Conservation (phyloP, 345 rosid species). For the Mangifera indica region DNA sequence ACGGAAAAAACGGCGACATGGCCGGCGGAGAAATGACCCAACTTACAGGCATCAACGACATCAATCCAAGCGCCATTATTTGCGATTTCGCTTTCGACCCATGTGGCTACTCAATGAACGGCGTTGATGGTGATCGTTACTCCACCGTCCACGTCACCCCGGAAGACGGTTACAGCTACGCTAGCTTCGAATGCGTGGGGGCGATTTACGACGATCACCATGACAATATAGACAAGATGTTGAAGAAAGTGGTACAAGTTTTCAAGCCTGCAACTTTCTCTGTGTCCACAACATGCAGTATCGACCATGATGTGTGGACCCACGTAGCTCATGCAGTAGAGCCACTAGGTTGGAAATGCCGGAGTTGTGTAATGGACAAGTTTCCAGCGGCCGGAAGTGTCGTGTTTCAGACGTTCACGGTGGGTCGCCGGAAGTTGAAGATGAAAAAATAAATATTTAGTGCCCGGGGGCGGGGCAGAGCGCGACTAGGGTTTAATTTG, state of each 20-base stretch:
- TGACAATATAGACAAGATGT: slow-evolving; percentile 44
- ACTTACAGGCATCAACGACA: slow-evolving; percentile 59
- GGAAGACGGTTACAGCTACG: slow-evolving; percentile 93
- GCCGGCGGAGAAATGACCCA: slow-evolving; percentile 80
- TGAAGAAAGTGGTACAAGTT: slow-evolving; percentile 65
- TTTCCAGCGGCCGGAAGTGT: slow-evolving; percentile 72
- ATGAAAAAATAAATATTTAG: neutral
- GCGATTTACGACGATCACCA: slow-evolving; percentile 49
- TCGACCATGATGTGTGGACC: slow-evolving; percentile 49
- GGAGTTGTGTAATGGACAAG: slow-evolving; percentile 66
- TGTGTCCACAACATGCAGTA: slow-evolving; percentile 58
- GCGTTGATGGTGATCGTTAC: slow-evolving; percentile 82
- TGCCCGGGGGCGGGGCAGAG: neutral
- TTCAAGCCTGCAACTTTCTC: slow-evolving; percentile 77
- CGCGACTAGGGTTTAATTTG: neutral
- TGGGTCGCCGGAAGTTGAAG: slow-evolving; percentile 49
- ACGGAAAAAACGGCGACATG: slow-evolving; percentile 44
- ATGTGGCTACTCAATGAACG: slow-evolving; percentile 98
- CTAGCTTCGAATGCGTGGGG: slow-evolving; percentile 84
- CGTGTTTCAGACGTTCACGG: slow-evolving; percentile 76
- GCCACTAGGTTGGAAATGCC: slow-evolving; percentile 70
- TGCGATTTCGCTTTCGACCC: slow-evolving; percentile 97
- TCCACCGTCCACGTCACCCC: slow-evolving; percentile 98
- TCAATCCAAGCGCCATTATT: slow-evolving; percentile 62
- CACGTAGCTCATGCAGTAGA: slow-evolving; percentile 58